These are phyloP conservation scores for Penicillium pulvis DNA, from an alignment of 495 filamentous ascomycete genomes.

Conservation along the genomic window DNA sequence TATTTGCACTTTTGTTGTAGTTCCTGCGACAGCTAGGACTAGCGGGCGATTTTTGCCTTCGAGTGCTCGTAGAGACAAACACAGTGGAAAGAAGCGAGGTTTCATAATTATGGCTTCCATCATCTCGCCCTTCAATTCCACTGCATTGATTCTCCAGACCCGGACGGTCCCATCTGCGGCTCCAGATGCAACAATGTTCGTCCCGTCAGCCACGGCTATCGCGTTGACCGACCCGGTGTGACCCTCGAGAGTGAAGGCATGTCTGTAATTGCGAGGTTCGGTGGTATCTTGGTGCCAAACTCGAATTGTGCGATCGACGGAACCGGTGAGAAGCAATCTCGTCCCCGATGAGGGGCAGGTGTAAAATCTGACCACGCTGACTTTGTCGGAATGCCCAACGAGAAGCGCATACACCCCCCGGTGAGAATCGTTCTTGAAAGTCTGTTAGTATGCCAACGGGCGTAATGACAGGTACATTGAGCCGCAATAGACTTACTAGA, in stretches of 20 bases:
- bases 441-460: constrained; percentile 8
- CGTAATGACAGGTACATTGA: neutral
- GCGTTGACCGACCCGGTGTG: constrained; percentile 81
- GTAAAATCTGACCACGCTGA: constrained; percentile 84
- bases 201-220: constrained; percentile 58
- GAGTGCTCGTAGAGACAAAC: constrained; percentile 65
- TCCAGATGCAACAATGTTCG: constrained; percentile 67
- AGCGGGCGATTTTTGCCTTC: constrained; percentile 50
- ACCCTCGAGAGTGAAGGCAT: constrained; percentile 54
- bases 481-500: constrained; percentile 55
- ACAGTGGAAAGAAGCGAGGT: constrained; percentile 79
- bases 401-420: constrained; percentile 69
- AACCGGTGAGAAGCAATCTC: constrained; percentile 72
- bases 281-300: constrained; percentile 59
- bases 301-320: constrained; percentile 76
- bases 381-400: constrained; percentile 77
- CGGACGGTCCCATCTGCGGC: constrained; percentile 81
- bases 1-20: constrained; percentile 73
- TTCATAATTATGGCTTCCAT: constrained; percentile 72
- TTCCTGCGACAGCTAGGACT: constrained; percentile 82
- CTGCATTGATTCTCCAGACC: constrained; percentile 65
- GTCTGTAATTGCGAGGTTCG: constrained; percentile 33
- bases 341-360: constrained; percentile 47
- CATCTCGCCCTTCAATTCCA: constrained; percentile 42
- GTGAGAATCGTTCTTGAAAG: constrained; percentile 45